These are phyloP conservation scores for Aspergillus taichungensis DNA, from an alignment of 495 filamentous ascomycete species.

Conservation along the genomic window DNA sequence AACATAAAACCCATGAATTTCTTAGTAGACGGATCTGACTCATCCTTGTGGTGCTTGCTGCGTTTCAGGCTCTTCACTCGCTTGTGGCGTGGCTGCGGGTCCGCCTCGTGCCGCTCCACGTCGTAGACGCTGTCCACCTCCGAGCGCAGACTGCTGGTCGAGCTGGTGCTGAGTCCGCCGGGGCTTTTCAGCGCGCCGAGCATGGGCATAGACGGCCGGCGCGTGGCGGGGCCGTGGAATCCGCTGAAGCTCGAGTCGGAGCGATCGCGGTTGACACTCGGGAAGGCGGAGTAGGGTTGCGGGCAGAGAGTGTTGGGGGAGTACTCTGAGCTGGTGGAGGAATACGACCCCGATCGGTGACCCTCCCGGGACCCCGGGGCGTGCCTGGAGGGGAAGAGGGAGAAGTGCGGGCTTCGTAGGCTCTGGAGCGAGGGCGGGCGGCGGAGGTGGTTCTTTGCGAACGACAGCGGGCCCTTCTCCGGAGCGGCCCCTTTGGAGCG, in stretches of 20 bases:
- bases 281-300: slow-evolving; percentile 9
- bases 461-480: slow-evolving; percentile 12
- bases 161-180: slow-evolving; percentile 66
- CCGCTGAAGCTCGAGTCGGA: slow-evolving; percentile 18
- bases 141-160: slow-evolving; percentile 51
- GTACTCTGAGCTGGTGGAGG: slow-evolving; percentile 11
- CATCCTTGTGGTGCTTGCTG: slow-evolving; percentile 5
- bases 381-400: slow-evolving; percentile 13
- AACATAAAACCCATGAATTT: slow-evolving; percentile 33
- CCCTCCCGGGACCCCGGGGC: slow-evolving; percentile 8
- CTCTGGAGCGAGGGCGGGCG: slow-evolving; percentile 24
- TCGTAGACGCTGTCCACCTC: slow-evolving; percentile 47
- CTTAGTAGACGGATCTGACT: slow-evolving; percentile 10
- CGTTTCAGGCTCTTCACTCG: slow-evolving; percentile 16
- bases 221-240: slow-evolving; percentile 10
- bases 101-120: slow-evolving; percentile 3
- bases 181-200: slow-evolving; percentile 29
- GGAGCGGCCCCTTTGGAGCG: slow-evolving; percentile 20
- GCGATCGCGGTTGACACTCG: slow-evolving; percentile 15
- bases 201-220: slow-evolving; percentile 18
- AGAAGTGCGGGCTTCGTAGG: slow-evolving; percentile 20
- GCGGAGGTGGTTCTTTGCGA: slow-evolving; percentile 11
- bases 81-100: slow-evolving; percentile 5
- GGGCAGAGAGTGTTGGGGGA: slow-evolving; percentile 16
- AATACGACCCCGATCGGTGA: slow-evolving; percentile 15